Conservation (phyloP, 2,329 filamentous ascomycete genomes). For the Akanthomyces muscarius region DNA sequence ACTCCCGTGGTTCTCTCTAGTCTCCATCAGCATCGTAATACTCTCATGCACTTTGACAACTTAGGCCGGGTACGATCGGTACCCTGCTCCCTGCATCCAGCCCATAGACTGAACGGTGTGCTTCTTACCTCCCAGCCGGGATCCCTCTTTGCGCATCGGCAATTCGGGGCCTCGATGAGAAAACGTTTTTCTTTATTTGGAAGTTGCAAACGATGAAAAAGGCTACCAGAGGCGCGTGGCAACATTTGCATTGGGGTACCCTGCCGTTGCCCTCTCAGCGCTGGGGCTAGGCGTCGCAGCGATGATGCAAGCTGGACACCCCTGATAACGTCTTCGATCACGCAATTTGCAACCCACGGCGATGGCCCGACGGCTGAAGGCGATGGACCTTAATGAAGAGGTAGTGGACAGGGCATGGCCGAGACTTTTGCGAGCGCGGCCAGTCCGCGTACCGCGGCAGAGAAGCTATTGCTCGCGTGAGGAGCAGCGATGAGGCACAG, state of each 20-base stretch:
- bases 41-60: no score
- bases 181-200: no score
- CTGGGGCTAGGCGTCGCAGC: background rate
- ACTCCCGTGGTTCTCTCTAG: no score
- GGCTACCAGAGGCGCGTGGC: background rate
- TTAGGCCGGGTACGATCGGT: no score
- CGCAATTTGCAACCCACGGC: constrained; percentile 7
- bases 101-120: no score
- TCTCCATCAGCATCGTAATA: no score
- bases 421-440: background rate
- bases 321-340: constrained; percentile 6
- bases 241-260: background rate
- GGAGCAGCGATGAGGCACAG: background rate
- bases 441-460: background rate
- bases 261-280: background rate
- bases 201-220: no score
- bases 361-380: background rate
- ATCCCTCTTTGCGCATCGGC: no score
- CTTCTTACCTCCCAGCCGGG: no score
- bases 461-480: background rate
- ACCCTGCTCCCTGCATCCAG: no score
- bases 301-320: background rate
- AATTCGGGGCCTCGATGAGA: no score
- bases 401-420: background rate
- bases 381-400: constrained; percentile 1